Base-by-base conservation (phyloP, 768 basidiomycete genomes). In the Leccinum barrowsii region DNA sequence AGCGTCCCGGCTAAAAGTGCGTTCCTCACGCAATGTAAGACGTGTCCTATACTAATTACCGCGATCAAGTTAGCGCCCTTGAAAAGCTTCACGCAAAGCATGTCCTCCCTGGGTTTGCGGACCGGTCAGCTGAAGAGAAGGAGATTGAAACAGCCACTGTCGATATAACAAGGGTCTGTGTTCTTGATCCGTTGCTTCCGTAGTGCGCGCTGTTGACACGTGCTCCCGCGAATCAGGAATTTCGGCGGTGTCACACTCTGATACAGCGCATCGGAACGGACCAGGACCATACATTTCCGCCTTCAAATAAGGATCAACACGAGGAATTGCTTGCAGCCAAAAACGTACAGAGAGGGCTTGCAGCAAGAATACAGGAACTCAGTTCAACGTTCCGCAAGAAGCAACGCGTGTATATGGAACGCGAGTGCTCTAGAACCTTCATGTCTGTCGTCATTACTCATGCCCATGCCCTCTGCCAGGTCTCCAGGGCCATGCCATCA, bases 61-160 rank as follows among this genome's bases (percentile, higher is more conserved):
- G 11, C 63, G 12, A 51, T 56, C 63, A 73, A 98, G 97, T 98
- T 68, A 74, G 79, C n/a, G 76, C 83, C 7, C 86, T 99, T 42
- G 97, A 98, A 74, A 97, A 91, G 72, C 85, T 99, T 5, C 96
- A 99, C 65, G 92, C 96, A 63, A 97, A 92, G 71, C 95, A 97
- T 73, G 89, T 89, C 57, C 83, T 99, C 6, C 97, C 97, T 63
- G 96, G 95, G 1, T 99, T 99, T 72, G 84, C 93, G 70, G 97
- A 99, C 82, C 89, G 97, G 54, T 80, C 90, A 2, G 86, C 86
- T 4, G 96, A 99, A 76, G 96, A 98, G 75, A 82, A 86, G 60
- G 95, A 98, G 71, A 99, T 99, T 60, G 91, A 97, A 69, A 73
- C 80, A 21, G 79, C 89, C 51, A 95, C 95, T 4, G 84, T 81